These are phyloP conservation scores for Lachnellula arida DNA, from an alignment of 2,329 filamentous ascomycete species.

Conservation along the genomic window DNA sequence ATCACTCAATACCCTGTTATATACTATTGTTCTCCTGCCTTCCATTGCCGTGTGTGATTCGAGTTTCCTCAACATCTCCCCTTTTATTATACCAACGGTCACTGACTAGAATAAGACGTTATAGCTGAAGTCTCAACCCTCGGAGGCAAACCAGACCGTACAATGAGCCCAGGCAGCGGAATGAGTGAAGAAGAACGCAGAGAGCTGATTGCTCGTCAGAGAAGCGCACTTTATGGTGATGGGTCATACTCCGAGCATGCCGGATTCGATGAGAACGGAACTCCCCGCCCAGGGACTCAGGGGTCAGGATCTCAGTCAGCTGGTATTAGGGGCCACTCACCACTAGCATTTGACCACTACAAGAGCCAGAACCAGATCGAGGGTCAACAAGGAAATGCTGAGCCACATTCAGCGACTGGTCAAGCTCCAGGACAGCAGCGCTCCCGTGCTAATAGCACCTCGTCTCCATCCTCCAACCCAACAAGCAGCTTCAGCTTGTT, in stretches of 20 bases:
- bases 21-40: constrained; percentile 33
- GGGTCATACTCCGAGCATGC: constrained; percentile 62
- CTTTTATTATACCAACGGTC: constrained; percentile 26
- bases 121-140: constrained; percentile 60
- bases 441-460: constrained; percentile 76
- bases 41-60: constrained; percentile 36
- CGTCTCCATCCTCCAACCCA: constrained; percentile 71
- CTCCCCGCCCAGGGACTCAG: constrained; percentile 60
- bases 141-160: constrained; percentile 77
- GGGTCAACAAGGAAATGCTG: constrained; percentile 35
- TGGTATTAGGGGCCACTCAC: constrained; percentile 71
- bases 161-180: constrained; percentile 71
- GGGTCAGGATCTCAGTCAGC: constrained; percentile 55
- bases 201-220: constrained; percentile 92
- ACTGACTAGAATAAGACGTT: constrained; percentile 46
- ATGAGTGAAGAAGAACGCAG: constrained; percentile 96
- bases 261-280: constrained; percentile 64
- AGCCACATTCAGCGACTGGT: constrained; percentile 44
- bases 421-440: constrained; percentile 35
- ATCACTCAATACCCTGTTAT: constrained; percentile 32
- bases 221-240: constrained; percentile 88
- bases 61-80: constrained; percentile 10
- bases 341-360: constrained; percentile 70
- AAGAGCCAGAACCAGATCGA: constrained; percentile 37
- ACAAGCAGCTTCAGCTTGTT: constrained; percentile 55